Base-by-base conservation (phyloP, 1,139 yeast species). In the Debaryomycetaceae sp. region DNA sequence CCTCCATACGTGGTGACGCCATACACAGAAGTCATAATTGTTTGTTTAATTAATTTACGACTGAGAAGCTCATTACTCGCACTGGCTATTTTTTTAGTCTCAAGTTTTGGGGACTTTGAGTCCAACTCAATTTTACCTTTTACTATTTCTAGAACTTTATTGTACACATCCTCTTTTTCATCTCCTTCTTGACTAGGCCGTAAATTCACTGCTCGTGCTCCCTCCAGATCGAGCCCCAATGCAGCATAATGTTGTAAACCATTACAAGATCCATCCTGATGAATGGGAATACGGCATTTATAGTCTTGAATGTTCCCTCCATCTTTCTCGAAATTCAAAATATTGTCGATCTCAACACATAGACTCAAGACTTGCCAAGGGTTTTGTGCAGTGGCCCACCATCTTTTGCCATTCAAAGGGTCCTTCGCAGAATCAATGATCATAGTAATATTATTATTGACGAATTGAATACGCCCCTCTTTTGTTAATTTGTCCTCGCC, bases 161-260 rank as follows among this genome's bases (percentile, higher is more conserved):
- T 43, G 44, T 74, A 74, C 5, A 74, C 67, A 48, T 74, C 79
- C 22, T 63, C 64, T 39, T 65, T 35, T 5, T 46, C 48, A 2
- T 43, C 36, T 1, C 50, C 45, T 6, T 40, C 34, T n/a, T 46
- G 42, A 17, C 45, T 37, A 1, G 66, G 65, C 3, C 64, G 36
- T 60, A 93, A 70, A 58, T 93, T 93, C 34, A 93, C 98, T 65
- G 91, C 96, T 42, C 75, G 76, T 0, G 97, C 99, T 62, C 98
- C 99, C 62, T 87, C 97, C 24, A 81, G 57, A 67, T 93, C 98
- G 64, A 97, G 97, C 57, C 98, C 98, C 38, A 93, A 75, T 0
- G 99, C 99, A 13, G 99, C 98, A 66, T 93, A 93, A 67, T 93
- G 99, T 65, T 93, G 99, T 47, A 93, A 75, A 6, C 99, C 99